A percentile compares a stretch with the other conserved stretches of the same genome.
phyloP scores from a whole-genome alignment of 176 grass and related monocot genomes.

The Musa acuminata region DNA sequence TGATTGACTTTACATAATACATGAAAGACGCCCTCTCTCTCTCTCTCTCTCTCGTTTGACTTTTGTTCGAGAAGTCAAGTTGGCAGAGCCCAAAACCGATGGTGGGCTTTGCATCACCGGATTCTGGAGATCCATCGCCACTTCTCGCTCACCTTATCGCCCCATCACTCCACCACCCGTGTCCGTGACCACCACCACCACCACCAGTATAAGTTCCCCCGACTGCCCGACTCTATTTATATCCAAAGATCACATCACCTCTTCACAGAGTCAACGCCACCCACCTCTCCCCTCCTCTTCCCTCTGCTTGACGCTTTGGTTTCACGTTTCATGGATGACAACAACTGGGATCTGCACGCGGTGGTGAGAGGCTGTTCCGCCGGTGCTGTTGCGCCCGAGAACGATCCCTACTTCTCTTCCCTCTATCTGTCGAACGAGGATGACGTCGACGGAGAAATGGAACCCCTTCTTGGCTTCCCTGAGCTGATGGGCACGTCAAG shows the following conservation, averaged over 20 bases:
- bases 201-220: conserved; percentile 14
- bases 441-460: not conserved
- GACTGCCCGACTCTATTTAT: too few species aligned
- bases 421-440: not conserved
- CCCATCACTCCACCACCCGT: conserved; percentile 19
- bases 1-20: too few species aligned
- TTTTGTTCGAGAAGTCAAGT: not conserved
- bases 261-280: not conserved
- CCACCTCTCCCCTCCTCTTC: conserved; percentile 3
- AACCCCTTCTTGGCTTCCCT: not conserved
- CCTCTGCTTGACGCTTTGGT: not conserved
- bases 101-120: not conserved
- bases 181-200: conserved; percentile 32
- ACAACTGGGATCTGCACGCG: conserved; percentile 89
- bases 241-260: not conserved
- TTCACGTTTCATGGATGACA: conserved; percentile 32
- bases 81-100: not conserved
- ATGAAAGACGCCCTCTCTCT: not conserved
- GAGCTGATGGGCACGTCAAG: not conserved
- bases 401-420: not conserved
- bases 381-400: not conserved
- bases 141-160: conserved; percentile 25
- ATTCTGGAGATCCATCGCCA: not conserved
- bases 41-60: not conserved
- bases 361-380: conserved; percentile 65